These are phyloP conservation scores for Ogataea paradorogensis DNA, from an alignment of 805 yeast genomes.

Conservation along the genomic window DNA sequence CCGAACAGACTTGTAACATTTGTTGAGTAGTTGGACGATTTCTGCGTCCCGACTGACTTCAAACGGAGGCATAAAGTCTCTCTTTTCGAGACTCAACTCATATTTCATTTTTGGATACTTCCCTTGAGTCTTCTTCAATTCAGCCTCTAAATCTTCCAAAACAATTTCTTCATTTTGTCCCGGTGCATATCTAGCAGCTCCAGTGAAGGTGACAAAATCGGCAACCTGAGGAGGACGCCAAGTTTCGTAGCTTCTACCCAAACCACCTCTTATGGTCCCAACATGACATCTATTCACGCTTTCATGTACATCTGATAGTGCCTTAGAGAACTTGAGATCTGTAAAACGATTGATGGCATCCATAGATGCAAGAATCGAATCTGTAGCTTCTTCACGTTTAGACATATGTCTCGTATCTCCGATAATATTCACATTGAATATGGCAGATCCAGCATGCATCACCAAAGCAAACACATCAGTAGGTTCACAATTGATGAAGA, in stretches of 20 bases:
- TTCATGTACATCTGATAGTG: slow-evolving; percentile 23
- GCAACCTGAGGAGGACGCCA: slow-evolving; percentile 35
- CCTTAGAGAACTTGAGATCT: slow-evolving; percentile 27
- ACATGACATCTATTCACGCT: slow-evolving; percentile 32
- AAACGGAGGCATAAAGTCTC: slow-evolving; percentile 27
- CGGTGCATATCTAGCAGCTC: slow-evolving; percentile 34
- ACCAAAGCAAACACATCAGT: slow-evolving; percentile 30
- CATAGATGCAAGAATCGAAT: slow-evolving; percentile 31
- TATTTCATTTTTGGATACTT: slow-evolving; percentile 26
- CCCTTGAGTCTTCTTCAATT: slow-evolving; percentile 24
- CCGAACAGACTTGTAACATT: slow-evolving; percentile 17
- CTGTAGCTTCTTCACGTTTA: slow-evolving; percentile 33
- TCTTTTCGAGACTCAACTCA: slow-evolving; percentile 19
- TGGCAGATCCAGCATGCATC: slow-evolving; percentile 33
- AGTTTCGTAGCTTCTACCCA: slow-evolving; percentile 28
- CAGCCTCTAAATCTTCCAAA: slow-evolving; percentile 23
- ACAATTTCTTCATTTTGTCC: slow-evolving; percentile 29
- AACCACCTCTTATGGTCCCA: slow-evolving; percentile 32
- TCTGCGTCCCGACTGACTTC: slow-evolving; percentile 23
- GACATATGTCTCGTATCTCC: slow-evolving; percentile 35
- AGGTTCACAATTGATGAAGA: slow-evolving; percentile 32
- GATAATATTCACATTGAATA: slow-evolving; percentile 28
- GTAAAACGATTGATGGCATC: slow-evolving; percentile 28
- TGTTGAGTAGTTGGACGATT: slow-evolving; percentile 20
- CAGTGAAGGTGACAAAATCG: slow-evolving; percentile 32